Base-by-base conservation (phyloP, 208 protist species). In the Wallacemonas collosoma region DNA sequence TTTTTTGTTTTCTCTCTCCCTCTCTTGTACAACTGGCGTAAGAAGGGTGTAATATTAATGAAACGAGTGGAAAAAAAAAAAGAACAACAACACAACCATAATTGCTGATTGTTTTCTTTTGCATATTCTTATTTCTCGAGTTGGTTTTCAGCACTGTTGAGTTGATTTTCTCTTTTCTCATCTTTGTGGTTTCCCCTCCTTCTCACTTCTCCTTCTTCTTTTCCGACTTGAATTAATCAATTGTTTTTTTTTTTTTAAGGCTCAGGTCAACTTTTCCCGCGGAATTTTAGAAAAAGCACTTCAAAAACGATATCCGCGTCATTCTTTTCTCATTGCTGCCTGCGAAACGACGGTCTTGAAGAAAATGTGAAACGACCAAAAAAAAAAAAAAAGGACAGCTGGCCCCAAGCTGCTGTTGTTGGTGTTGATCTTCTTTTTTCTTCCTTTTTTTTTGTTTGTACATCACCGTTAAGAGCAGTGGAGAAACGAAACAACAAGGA, bases 1-100 rank as follows among this genome's bases (percentile, higher is more conserved):
- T 60, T 62, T 45, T 62, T 67, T 75, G 55, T 68, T 62, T 71
- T 72, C 71, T 48, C 47, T 14, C 47, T 51, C 47, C 14, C 47
- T 51, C 26, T 55, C 8, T 39, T 58, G 41, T 71, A 45, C 58
- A 26, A 26, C 26, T 26, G 26, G 26, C 26, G 26, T 26, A 26
- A 26, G 26, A 26, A 26, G 26, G 26, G 26, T 26, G 26, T 26
- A 26, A 26, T 26, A 26, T 26, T 26, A 26, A 26, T 26, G 26
- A 26, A 26, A 26, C 26, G 26, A 26, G 26, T 26, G 26, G 26
- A 26, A 26, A 26, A 26, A 26, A 26, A 26, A 26, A 26, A 26
- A 26, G 26, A 26, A 26, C 26, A 26, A 26, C 26, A 26, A 26
- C 26, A 26, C 26, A 26, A 26, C 26, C 26, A 26, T 26, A 26